A percentile compares a stretch with the other conserved stretches of the same genome.
These are phyloP conservation scores for Fusarium luffae DNA, from an alignment of 2,329 filamentous ascomycete species.

Conservation along the genomic window DNA sequence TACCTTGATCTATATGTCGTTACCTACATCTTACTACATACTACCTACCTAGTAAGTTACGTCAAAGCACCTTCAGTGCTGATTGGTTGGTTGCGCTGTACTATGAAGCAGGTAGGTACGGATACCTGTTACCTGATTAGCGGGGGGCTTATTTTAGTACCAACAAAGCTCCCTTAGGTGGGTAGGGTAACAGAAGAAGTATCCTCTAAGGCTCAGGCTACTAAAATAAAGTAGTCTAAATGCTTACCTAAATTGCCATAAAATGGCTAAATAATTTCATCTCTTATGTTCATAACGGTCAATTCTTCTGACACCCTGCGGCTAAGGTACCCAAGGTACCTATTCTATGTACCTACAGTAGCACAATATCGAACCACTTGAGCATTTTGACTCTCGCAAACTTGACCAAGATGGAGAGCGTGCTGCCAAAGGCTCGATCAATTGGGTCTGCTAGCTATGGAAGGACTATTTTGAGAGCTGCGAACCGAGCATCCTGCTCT, in stretches of 20 bases:
- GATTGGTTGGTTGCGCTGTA: background rate
- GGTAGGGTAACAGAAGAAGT: too few species aligned
- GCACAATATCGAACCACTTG: slow-evolving; percentile 27
- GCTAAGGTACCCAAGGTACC: background rate
- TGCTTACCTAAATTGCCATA: too few species aligned
- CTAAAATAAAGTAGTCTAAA: too few species aligned
- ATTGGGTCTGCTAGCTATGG: slow-evolving; percentile 26
- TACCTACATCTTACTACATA: too few species aligned
- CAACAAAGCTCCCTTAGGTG: too few species aligned
- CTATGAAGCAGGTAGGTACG: background rate
- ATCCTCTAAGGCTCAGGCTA: too few species aligned
- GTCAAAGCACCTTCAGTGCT: slow-evolving; percentile 5
- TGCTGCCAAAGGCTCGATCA: slow-evolving; percentile 38
- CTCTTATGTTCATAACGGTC: too few species aligned
- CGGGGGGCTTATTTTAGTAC: background rate
- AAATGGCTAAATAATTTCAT: too few species aligned
- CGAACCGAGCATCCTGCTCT: slow-evolving; percentile 36
- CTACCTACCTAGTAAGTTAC: background rate
- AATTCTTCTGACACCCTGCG: too few species aligned
- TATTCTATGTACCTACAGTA: background rate
- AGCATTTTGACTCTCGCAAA: slow-evolving; percentile 5
- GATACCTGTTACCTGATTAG: background rate
- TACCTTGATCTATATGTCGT: background rate
- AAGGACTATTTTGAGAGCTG: slow-evolving; percentile 27
- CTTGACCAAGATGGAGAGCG: slow-evolving; percentile 41